phyloP scores from a whole-genome alignment of 208 protist genomes.

The Porcisia hertigi region DNA sequence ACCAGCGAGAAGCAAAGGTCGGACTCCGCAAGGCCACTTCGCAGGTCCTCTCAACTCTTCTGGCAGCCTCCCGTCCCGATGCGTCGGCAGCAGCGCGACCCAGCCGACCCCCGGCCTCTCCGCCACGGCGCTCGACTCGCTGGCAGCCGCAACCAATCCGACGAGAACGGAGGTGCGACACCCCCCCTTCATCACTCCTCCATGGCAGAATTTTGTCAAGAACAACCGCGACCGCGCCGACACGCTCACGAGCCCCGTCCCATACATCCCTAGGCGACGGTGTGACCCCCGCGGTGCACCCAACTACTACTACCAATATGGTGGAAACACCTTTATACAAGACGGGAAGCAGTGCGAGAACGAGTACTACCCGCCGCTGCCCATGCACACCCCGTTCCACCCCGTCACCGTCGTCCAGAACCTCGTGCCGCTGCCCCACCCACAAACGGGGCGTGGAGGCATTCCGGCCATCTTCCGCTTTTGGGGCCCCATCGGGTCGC shows the following conservation, averaged over 20 bases:
- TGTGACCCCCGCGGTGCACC: slow-evolving; percentile 3
- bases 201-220: background rate
- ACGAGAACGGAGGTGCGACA: background rate
- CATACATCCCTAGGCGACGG: background rate
- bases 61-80: background rate
- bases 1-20: background rate
- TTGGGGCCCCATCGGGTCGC: slow-evolving; percentile 20
- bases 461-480: slow-evolving; percentile 33
- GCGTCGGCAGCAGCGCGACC: background rate
- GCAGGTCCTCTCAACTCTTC: background rate
- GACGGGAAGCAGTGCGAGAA: slow-evolving; percentile 46
- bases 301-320: slow-evolving; percentile 39
- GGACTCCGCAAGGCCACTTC: background rate
- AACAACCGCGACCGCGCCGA: background rate
- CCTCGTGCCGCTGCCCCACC: slow-evolving; percentile 24
- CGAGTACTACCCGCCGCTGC: slow-evolving; percentile 47
- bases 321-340: slow-evolving; percentile 53
- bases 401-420: slow-evolving; percentile 8
- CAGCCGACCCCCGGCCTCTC: background rate
- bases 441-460: slow-evolving; percentile 13
- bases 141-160: background rate
- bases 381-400: slow-evolving; percentile 18
- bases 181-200: background rate
- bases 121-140: background rate
- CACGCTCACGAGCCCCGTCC: background rate